phyloP scores from a whole-genome alignment of 2,329 filamentous ascomycete species.

The Calycina marina region DNA sequence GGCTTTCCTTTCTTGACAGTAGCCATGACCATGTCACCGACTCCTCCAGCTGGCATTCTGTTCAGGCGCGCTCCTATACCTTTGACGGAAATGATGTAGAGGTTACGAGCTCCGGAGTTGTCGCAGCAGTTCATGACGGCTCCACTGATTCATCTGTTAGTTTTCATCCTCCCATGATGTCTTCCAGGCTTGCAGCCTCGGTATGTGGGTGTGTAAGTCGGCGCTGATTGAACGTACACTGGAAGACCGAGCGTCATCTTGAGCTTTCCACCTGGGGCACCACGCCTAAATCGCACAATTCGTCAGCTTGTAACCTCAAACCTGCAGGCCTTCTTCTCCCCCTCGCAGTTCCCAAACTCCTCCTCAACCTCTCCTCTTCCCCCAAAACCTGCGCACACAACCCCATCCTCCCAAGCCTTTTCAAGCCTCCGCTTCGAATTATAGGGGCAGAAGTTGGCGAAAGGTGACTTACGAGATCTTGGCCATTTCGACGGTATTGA shows the following conservation, averaged over 20 bases:
- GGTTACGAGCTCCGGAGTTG: slow-evolving; percentile 96
- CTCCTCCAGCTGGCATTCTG: slow-evolving; percentile 91
- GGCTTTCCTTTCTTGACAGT: slow-evolving; percentile 99
- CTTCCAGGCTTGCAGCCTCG: not conserved
- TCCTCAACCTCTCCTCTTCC: too few relatives aligned
- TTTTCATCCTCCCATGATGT: slow-evolving; percentile 2
- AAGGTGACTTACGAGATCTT: slow-evolving; percentile 42
- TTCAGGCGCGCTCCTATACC: slow-evolving; percentile 95
- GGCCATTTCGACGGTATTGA: slow-evolving; percentile 40
- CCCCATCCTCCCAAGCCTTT: not conserved
- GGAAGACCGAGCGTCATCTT: slow-evolving; percentile 99
- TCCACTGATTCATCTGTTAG: slow-evolving; percentile 44
- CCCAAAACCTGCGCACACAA: too few relatives aligned
- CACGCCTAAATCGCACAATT: slow-evolving; percentile 40
- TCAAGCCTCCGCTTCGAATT: not conserved
- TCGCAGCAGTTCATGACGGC: slow-evolving; percentile 99
- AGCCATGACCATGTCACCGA: slow-evolving; percentile 99
- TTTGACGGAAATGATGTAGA: slow-evolving; percentile 99
- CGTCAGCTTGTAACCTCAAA: slow-evolving; percentile 6
- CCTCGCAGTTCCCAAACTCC: too few relatives aligned
- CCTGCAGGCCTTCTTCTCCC: not conserved
- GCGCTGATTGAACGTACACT: slow-evolving; percentile 59
- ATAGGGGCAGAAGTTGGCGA: slow-evolving; percentile 6
- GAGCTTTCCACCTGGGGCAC: slow-evolving; percentile 98
- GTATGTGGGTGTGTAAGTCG: not conserved